Evolutionary conservation across 2,329 filamentous ascomycete genomes (phyloP), one percentile per base, ranked within the genome.

Genomic region (Alternaria sp.): DNA sequence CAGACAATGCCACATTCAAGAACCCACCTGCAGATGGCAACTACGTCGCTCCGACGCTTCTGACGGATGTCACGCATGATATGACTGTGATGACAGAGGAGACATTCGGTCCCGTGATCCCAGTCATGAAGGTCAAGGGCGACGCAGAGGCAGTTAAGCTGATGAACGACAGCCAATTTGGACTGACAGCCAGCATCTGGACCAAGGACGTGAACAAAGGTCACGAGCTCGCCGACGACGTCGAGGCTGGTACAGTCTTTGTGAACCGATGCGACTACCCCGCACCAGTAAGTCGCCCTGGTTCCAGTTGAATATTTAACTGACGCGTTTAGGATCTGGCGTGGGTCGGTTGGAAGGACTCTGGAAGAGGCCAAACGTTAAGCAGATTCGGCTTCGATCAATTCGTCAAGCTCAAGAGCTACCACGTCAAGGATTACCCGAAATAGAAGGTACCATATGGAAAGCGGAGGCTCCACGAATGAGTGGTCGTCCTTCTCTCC

Each of bases 271-370:
- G 92, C 74, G 94, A 98, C 79, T 98, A 88, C 79, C 94, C 94
- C 49, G 93, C 90, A 77, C 93, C 94, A 64, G 93, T 94, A 87
- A 84, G 91, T 87, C 28, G 32, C n/a, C 44, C 6, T 8, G 16
- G 4, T 8, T 34, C 38, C 16, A n/a, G 10, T 11, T n/a, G 28
- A 30, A 18, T 18, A 14, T 22, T 20, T 46, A 48, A 36, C 63
- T 74, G 43, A 74, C 60, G 38, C 20, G 14, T 6, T 38, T 71
- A 94, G 92, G 93, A 97, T 79, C 87, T 97, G 68, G 93, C 93
- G n/a, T 97, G 93, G 93, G 95, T 94, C 3, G 94, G 94, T 11
- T 97, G 93, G 93, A 98, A 98, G 84, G 93, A 97, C 78, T 97
- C 93, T 62, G 94, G 94, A 66, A 94, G 92, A 79, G 94, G 94